These are phyloP conservation scores for Vigna mungo DNA, from an alignment of 306 rosid species.

Conservation along the genomic window DNA sequence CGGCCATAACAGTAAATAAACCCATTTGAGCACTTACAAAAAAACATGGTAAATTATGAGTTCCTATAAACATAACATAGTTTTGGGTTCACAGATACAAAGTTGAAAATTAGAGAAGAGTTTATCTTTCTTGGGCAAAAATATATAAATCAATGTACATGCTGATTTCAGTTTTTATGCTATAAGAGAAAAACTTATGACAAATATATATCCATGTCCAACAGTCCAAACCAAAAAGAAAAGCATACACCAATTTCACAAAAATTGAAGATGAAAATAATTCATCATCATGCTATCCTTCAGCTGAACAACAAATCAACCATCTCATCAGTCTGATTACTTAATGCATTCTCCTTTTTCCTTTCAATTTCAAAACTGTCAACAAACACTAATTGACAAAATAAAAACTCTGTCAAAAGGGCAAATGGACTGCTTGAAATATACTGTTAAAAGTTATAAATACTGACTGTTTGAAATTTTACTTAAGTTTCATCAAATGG, in stretches of 20 bases:
- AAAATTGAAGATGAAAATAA: neutral
- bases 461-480: neutral
- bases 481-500: neutral
- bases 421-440: neutral
- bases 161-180: neutral
- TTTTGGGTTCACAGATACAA: constrained; percentile 15
- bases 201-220: constrained; percentile 1
- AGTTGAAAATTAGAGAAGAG: neutral
- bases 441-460: constrained; percentile 10
- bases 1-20: neutral
- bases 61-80: constrained; percentile 14
- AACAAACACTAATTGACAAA: neutral
- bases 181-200: neutral
- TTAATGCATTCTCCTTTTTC: neutral
- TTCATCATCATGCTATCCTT: neutral
- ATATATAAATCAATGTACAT: neutral
- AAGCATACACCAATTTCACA: constrained; percentile 16
- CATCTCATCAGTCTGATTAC: constrained; percentile 6
- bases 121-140: constrained; percentile 18
- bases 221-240: neutral
- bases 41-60: neutral
- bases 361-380: constrained; percentile 11
- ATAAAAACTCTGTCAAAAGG: neutral
- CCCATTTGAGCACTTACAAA: neutral
- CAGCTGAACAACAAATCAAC: neutral